Evolutionary conservation across 257 asterid genomes (phyloP).

Genomic region (Verbascum thapsus): DNA sequence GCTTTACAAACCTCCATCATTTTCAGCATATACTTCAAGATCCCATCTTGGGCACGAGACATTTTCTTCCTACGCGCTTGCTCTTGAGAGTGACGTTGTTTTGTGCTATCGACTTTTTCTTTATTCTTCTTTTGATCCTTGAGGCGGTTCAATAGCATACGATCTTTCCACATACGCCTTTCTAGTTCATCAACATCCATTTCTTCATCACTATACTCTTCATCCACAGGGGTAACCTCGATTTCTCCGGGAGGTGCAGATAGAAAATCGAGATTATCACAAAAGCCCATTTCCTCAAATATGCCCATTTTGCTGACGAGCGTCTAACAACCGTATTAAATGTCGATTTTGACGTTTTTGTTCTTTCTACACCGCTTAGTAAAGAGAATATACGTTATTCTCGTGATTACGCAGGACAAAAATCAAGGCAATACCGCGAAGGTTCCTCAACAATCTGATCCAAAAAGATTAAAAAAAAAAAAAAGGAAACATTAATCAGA

Average conservation of each 20-base stretch:
- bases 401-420: background rate
- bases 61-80: constrained; percentile 68
- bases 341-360: constrained; percentile 8
- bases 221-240: constrained; percentile 38
- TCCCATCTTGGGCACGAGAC: constrained; percentile 71
- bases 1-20: constrained; percentile 75
- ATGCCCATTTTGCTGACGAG: constrained; percentile 39
- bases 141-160: constrained; percentile 47
- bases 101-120: constrained; percentile 34
- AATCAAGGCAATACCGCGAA: constrained; percentile 15
- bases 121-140: constrained; percentile 52
- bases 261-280: constrained; percentile 48
- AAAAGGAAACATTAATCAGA: constrained; percentile 9
- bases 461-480: constrained; percentile 3
- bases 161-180: constrained; percentile 58
- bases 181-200: constrained; percentile 56
- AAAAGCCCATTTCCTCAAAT: constrained; percentile 54
- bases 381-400: constrained; percentile 2
- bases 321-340: background rate
- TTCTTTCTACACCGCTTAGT: constrained; percentile 22
- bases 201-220: constrained; percentile 58
- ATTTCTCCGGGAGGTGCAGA: constrained; percentile 37
- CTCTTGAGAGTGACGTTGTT: constrained; percentile 55
- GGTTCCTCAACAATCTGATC: constrained; percentile 26
- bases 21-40: constrained; percentile 63